Evolutionary conservation across 139 green algal genomes (phyloP).

Genomic region (Asterochloris erici): DNA sequence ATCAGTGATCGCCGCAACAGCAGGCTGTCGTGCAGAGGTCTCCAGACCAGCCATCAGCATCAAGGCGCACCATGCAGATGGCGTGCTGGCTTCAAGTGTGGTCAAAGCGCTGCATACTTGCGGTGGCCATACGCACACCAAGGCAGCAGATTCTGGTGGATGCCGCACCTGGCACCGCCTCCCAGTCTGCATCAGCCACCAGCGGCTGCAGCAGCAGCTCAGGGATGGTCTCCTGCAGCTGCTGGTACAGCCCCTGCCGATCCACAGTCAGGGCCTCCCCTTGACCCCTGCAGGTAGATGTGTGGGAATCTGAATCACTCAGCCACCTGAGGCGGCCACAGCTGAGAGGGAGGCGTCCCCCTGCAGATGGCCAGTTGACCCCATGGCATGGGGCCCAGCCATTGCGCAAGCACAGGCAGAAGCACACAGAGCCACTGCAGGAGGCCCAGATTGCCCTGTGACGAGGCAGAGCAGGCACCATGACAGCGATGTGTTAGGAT

Average conservation of each 20-base stretch:
- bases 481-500: too few relatives aligned
- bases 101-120: not conserved
- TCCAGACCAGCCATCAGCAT: too few relatives aligned
- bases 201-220: conserved; percentile 31
- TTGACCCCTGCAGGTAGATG: conserved; percentile 31
- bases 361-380: too few relatives aligned
- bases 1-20: not conserved
- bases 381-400: too few relatives aligned
- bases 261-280: conserved; percentile 73
- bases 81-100: not conserved
- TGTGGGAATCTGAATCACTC: too few relatives aligned
- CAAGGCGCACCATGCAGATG: too few relatives aligned
- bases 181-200: conserved; percentile 16
- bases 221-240: conserved; percentile 54
- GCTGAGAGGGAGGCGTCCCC: too few relatives aligned
- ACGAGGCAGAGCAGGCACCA: too few relatives aligned
- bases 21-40: not conserved
- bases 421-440: too few relatives aligned
- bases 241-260: conserved; percentile 48
- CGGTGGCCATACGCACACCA: not conserved
- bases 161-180: not conserved
- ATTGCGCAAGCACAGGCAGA: too few relatives aligned
- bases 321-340: too few relatives aligned
- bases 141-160: not conserved
- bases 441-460: too few relatives aligned